A percentile compares a stretch with the other conserved stretches of the same genome.
Conservation (phyloP, 2,329 filamentous ascomycete genomes). For the Fusarium mangiferae region DNA sequence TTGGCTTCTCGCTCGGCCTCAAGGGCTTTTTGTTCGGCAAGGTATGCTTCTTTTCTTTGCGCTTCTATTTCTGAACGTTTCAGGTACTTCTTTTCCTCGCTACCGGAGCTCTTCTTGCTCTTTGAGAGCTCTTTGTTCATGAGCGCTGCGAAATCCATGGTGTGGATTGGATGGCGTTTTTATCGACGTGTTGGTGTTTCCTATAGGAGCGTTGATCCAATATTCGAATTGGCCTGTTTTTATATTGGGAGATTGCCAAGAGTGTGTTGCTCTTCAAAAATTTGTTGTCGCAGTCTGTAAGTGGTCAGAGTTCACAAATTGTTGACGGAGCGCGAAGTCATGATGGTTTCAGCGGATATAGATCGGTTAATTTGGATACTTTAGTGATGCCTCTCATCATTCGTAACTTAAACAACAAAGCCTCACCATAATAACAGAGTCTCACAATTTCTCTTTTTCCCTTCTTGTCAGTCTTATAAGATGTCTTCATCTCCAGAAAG, state of each 20-base stretch:
- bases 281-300: conserved; percentile 23
- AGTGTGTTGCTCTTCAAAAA: neutral
- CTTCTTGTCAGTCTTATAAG: neutral
- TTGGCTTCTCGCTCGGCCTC: conserved; percentile 77
- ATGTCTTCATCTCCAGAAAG: conserved; percentile 37
- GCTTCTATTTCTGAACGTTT: conserved; percentile 89
- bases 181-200: neutral
- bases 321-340: neutral
- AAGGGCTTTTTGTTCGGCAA: conserved; percentile 80
- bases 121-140: conserved; percentile 95
- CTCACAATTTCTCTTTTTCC: neutral
- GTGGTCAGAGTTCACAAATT: neutral
- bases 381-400: conserved; percentile 10
- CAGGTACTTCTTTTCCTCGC: conserved; percentile 76
- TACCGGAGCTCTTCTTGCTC: conserved; percentile 65
- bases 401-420: neutral
- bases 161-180: conserved; percentile 35
- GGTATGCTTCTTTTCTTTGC: conserved; percentile 81
- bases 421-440: neutral
- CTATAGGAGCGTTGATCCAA: neutral
- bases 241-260: neutral
- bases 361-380: conserved; percentile 31
- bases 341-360: conserved; percentile 41
- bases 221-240: neutral
- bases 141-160: conserved; percentile 94